Percentiles rank a stretch among this genome's conserved stretches.
Evolutionary conservation across 2,329 filamentous ascomycete species (phyloP).

Genomic region (Dothidotthia symphoricarpi): DNA sequence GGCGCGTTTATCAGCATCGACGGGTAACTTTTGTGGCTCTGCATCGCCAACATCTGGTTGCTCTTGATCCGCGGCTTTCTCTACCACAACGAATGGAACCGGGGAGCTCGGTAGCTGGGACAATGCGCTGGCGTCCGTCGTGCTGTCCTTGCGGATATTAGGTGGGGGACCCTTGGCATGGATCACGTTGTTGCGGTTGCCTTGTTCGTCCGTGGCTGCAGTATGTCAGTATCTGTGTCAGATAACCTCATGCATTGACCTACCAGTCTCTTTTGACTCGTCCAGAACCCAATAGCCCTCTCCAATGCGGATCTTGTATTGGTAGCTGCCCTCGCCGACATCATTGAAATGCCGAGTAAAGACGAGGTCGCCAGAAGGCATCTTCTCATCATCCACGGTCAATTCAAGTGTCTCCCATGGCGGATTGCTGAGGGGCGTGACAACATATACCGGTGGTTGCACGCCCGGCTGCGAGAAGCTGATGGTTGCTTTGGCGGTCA

Average conservation of each 20-base stretch:
- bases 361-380: constrained; percentile 53
- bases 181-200: constrained; percentile 56
- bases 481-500: constrained; percentile 51
- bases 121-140: constrained; percentile 6
- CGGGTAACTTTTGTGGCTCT: constrained; percentile 11
- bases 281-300: constrained; percentile 65
- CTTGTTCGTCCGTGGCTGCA: constrained; percentile 52
- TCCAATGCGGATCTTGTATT: constrained; percentile 74
- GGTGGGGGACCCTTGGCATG: constrained; percentile 27
- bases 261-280: constrained; percentile 61
- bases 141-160: constrained; percentile 20
- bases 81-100: constrained; percentile 22
- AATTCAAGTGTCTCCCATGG: constrained; percentile 69
- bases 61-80: constrained; percentile 20
- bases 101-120: constrained; percentile 10
- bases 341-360: constrained; percentile 60
- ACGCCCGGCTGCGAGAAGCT: constrained; percentile 61
- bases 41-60: constrained; percentile 19
- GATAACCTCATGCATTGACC: constrained; percentile 14
- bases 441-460: constrained; percentile 67
- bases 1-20: constrained; percentile 17
- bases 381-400: constrained; percentile 48
- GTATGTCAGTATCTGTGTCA: constrained; percentile 14
- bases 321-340: constrained; percentile 59
- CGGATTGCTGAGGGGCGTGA: constrained; percentile 66